Evolutionary conservation across 805 yeast genomes (phyloP).

Genomic region (Candida succiphila): DNA sequence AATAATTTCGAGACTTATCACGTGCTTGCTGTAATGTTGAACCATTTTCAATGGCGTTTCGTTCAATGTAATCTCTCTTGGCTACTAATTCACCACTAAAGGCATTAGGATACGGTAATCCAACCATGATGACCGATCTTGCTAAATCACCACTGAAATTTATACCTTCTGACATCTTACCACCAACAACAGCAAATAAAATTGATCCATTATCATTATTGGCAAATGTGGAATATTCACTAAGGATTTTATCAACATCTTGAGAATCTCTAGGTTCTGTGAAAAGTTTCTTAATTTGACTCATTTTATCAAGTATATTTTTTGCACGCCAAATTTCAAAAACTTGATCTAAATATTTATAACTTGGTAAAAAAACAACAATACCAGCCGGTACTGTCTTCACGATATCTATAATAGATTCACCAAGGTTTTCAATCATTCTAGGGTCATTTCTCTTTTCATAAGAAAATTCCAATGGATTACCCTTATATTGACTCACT

Average conservation of each 20-base stretch:
- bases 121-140: conserved; percentile 77
- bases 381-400: conserved; percentile 57
- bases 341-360: conserved; percentile 52
- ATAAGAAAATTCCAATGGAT: conserved; percentile 56
- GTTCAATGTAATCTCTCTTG: conserved; percentile 54
- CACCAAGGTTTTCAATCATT: conserved; percentile 44
- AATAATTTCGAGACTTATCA: conserved; percentile 42
- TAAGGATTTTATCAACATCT: conserved; percentile 35
- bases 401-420: conserved; percentile 31
- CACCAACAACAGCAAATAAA: conserved; percentile 82
- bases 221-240: conserved; percentile 39
- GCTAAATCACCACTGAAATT: conserved; percentile 86
- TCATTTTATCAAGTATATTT: conserved; percentile 16
- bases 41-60: conserved; percentile 36
- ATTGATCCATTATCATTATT: conserved; percentile 42
- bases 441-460: conserved; percentile 39
- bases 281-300: conserved; percentile 36
- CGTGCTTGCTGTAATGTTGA: conserved; percentile 35
- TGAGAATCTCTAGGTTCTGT: conserved; percentile 41
- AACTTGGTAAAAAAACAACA: conserved; percentile 81
- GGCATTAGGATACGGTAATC: conserved; percentile 83
- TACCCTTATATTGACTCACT: conserved; percentile 20
- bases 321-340: conserved; percentile 39
- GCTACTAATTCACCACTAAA: conserved; percentile 75
- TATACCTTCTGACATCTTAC: conserved; percentile 87